Conservation (phyloP, 2,329 filamentous ascomycete genomes). For the Fonsecaea monophora region DNA sequence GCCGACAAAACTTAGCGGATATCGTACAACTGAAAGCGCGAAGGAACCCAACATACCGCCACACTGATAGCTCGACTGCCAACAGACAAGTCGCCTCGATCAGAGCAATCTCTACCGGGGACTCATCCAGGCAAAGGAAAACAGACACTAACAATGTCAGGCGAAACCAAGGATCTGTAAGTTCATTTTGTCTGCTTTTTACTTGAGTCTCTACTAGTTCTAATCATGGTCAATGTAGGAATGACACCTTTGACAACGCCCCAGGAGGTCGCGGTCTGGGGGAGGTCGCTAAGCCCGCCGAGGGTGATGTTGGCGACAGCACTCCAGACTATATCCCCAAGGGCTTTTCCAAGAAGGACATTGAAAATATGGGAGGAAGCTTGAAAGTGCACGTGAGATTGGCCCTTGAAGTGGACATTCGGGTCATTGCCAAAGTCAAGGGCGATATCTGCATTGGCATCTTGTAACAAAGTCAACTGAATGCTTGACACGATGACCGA, state of each 20-base stretch:
- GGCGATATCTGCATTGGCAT: constrained; percentile 36
- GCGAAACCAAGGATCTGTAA: constrained; percentile 10
- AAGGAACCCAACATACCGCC: background rate
- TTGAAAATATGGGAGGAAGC: constrained; percentile 31
- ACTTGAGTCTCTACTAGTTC: background rate
- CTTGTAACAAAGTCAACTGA: constrained; percentile 10
- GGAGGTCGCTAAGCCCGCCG: constrained; percentile 1
- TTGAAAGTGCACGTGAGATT: constrained; percentile 35
- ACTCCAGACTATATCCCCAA: constrained; percentile 14
- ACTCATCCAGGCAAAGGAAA: background rate
- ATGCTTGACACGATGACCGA: background rate
- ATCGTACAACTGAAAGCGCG: background rate
- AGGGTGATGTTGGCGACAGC: constrained; percentile 1
- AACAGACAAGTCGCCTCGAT: background rate
- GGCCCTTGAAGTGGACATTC: constrained; percentile 33
- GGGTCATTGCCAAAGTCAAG: constrained; percentile 31
- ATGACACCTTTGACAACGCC: constrained; percentile 12
- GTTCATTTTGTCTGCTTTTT: background rate
- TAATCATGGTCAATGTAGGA: background rate
- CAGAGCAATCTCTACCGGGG: background rate
- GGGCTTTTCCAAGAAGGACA: constrained; percentile 27
- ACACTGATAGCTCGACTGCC: background rate
- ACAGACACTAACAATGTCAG: constrained; percentile 6
- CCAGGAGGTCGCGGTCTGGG: constrained; percentile 11
- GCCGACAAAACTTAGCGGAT: background rate